Evolutionary conservation across 2,329 filamentous ascomycete species (phyloP), one percentile per base, ranked within the genome.

Genomic region (Aspergillus sp.): DNA sequence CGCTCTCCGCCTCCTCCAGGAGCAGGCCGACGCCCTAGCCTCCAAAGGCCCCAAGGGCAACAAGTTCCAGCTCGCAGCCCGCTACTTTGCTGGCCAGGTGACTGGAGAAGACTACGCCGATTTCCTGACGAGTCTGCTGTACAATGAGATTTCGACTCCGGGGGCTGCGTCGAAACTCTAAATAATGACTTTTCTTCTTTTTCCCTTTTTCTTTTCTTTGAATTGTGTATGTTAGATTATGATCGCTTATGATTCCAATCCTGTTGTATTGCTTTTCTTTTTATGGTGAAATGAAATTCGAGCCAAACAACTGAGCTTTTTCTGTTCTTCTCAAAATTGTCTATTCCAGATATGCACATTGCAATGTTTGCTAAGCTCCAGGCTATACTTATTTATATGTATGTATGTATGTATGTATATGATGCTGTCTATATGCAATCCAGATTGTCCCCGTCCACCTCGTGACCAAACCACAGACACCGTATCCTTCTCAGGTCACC

Each of bases 41-140:
- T 78, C 87, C 67, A 91, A 91, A 77, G 93, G 88, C 2, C 87
- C 89, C 54, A 90, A 91, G 83, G 93, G 93, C 60, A 95, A 97
- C 84, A 97, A 97, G 84, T 97, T 85, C 82, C 87, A 90, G 63
- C 85, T 97, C 57, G 95, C 95, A 0, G 92, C 92, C 1, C 90
- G 96, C 80, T 98, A 98, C 81, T 97, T 98, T 74, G 88, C 91
- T 38, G 83, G 87, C 50, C 95, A 99, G 84, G 91, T 98, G 61
- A 98, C 94, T 3, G 95, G 95, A 60, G 95, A 98, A 83, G 93
- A 97, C 69, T 98, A 98, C 77, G 93, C 93, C 13, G 95, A 99
- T 79, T 98, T 98, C 82, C 80, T 99, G 82, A 97, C 70, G 64
- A 95, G 90, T 56, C 80, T 97, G 68, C 80, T 97, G 54, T 96